phyloP scores from a whole-genome alignment of 306 rosid species.

The Rosa lucieae region DNA sequence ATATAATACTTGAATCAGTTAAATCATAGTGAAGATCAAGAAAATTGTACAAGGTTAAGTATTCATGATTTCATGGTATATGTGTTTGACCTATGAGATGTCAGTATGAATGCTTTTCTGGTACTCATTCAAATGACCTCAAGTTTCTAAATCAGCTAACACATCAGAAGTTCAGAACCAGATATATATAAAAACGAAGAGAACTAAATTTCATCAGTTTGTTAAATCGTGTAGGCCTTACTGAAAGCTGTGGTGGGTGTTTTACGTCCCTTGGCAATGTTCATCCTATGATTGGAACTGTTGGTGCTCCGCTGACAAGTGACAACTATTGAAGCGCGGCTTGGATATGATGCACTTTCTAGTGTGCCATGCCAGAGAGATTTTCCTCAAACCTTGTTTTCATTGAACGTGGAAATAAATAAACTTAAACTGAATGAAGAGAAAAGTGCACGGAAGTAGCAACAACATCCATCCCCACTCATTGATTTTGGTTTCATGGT shows the following conservation, averaged over 20 bases:
- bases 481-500: too few relatives aligned
- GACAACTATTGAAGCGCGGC: constrained; percentile 85
- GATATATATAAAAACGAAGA: neutral
- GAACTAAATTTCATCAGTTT: neutral
- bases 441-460: too few relatives aligned
- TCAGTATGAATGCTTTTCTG: neutral
- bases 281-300: constrained; percentile 72
- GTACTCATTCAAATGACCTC: neutral
- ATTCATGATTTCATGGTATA: neutral
- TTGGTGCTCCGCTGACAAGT: constrained; percentile 72
- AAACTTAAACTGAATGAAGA: too few relatives aligned
- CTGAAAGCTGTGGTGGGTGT: constrained; percentile 88
- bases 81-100: neutral
- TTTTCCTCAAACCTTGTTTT: constrained; percentile 65
- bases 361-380: constrained; percentile 68
- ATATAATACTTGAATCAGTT: neutral
- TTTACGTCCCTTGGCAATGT: constrained; percentile 62
- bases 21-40: neutral
- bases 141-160: too few relatives aligned
- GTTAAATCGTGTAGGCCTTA: constrained; percentile 52
- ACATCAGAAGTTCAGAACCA: neutral
- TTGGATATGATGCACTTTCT: constrained; percentile 79
- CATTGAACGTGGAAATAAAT: neutral
- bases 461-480: too few relatives aligned
- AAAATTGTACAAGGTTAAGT: neutral